phyloP scores from a whole-genome alignment of 306 rosid species.

The Mimosa pudica region DNA sequence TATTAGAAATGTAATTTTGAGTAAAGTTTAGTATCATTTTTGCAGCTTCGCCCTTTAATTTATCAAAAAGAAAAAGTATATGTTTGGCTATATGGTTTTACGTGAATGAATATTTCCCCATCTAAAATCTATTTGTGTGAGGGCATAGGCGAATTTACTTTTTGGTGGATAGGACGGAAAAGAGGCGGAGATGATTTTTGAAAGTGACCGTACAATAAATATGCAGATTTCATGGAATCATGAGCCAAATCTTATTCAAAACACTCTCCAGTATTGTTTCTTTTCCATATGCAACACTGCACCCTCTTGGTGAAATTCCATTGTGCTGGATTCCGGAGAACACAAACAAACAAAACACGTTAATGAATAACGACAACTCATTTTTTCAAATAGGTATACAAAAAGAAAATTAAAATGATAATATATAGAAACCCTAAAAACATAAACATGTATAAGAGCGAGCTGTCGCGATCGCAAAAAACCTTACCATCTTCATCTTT shows the following conservation, averaged over 20 bases:
- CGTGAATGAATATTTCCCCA: not conserved
- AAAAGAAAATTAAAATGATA: no score
- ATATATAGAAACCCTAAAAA: no score
- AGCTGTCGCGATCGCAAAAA: no score
- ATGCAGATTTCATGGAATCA: constrained; percentile 10
- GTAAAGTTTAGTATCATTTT: no score
- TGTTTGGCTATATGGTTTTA: not conserved
- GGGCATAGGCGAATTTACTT: not conserved
- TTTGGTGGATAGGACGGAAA: constrained; percentile 1
- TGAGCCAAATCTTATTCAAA: constrained; percentile 18
- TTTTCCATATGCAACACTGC: not conserved
- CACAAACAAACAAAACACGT: not conserved
- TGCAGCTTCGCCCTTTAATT: no score
- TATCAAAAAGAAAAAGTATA: no score
- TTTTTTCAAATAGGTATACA: no score
- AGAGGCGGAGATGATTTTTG: not conserved
- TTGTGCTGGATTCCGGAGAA: not conserved
- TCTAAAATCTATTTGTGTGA: not conserved
- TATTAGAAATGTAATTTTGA: no score
- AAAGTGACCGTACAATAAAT: constrained; percentile 11
- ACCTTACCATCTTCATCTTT: no score
- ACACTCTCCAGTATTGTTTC: not conserved
- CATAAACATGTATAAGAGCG: no score
- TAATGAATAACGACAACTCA: not conserved
- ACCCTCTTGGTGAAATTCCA: not conserved